phyloP scores from a whole-genome alignment of 1,284 basidiomycete species.

The Cutaneotrichosporon sp. region DNA sequence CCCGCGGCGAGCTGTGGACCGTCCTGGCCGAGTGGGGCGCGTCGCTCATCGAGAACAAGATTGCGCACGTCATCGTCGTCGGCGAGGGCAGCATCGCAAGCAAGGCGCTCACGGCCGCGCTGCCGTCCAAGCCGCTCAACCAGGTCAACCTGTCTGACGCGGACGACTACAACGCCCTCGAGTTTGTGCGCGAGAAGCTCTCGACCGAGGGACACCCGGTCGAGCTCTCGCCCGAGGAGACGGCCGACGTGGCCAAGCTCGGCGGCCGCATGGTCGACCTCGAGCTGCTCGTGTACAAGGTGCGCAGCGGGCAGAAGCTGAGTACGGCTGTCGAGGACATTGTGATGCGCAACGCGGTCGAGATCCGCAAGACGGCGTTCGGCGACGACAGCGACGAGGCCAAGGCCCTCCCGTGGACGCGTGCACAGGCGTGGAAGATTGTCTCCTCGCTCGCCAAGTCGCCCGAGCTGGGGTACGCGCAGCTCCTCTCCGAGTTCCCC shows the following conservation, averaged over 20 bases:
- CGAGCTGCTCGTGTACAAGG: constrained; percentile 74
- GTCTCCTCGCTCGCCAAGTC: constrained; percentile 71
- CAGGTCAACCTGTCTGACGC: constrained; percentile 80
- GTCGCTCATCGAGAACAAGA: constrained; percentile 72
- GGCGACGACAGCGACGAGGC: constrained; percentile 88
- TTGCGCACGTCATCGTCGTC: constrained; percentile 89
- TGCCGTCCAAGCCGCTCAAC: constrained; percentile 83
- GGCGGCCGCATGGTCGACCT: constrained; percentile 76
- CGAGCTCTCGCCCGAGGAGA: constrained; percentile 55
- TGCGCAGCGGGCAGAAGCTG: constrained; percentile 64
- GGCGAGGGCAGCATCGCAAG: constrained; percentile 87
- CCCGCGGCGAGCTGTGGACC: constrained; percentile 68
- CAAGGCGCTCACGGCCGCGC: constrained; percentile 81
- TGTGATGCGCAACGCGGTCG: constrained; percentile 72
- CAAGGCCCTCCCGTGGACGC: constrained; percentile 77
- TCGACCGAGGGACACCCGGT: constrained; percentile 55
- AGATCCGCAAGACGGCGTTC: constrained; percentile 87
- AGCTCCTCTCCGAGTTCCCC: constrained; percentile 77
- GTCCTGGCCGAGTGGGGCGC: constrained; percentile 86
- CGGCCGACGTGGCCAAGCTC: constrained; percentile 65
- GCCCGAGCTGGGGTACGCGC: constrained; percentile 76
- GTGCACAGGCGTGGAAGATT: constrained; percentile 85
- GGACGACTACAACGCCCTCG: constrained; percentile 73
- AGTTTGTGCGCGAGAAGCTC: constrained; percentile 80
- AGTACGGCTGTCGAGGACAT: constrained; percentile 87